Base-by-base conservation (phyloP, 495 filamentous ascomycete genomes). In the Hypomontagnella monticulosa region DNA sequence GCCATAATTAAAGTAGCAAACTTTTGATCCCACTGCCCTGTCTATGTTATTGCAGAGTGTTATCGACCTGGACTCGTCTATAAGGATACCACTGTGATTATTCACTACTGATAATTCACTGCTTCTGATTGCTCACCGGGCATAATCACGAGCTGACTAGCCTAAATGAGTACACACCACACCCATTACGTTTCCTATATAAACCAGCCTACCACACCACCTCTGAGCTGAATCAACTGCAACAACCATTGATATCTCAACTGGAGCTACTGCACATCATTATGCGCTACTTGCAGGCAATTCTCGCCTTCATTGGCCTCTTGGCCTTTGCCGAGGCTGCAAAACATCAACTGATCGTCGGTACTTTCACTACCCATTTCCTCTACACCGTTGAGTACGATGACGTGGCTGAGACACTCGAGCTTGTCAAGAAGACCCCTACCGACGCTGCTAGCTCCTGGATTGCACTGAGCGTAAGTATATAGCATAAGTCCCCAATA, bases 401-500 rank as follows among this genome's bases (percentile, higher is more conserved):
- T 40, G 75, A 78, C 34, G 61, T 34, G 54, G 63, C 69, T 7
- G 16, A 69, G 20, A 55, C 46, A 1, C 63, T 76, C 5, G 51
- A 50, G 15, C 27, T 71, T 5, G 16, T 66, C 7, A 47, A 66
- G 0, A 73, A 61, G 16, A 63, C 56, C 32, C 42, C 60, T 8
- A 70, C 69, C 4, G 47, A 62, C 12, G 58, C 70, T 1, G 61
- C 67, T 1, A 67, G 70, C 51, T 69, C 75, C 19, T 79, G 75
- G 76, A 75, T 77, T 33, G 33, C 75, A 12, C 55, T 79, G 41
- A 73, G 69, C 40, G 76, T 77, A 41, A 61, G 71, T 58, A 53
- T 8, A 4, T 12, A 20, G 0, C 23, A 47, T 47, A 47, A 11
- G 27, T 47, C 23, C 47, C 47, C 59, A 58, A 65, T 44, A 47